These are phyloP conservation scores for Stephanocyclus meneghinianus DNA, from an alignment of 352 stramenopile genomes.

Conservation along the genomic window DNA sequence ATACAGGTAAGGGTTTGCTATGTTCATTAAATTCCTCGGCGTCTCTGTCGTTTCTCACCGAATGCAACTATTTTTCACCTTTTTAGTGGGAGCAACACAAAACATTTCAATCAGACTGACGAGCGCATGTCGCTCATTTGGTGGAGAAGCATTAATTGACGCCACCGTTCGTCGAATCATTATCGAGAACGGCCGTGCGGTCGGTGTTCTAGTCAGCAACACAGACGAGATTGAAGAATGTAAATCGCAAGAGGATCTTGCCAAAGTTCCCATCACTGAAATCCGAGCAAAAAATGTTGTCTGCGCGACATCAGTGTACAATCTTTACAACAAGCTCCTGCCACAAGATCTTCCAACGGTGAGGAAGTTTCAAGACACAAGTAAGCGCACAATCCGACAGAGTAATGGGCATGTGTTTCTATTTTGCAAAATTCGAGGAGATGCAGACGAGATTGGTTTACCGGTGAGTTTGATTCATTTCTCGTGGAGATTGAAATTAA, in stretches of 20 bases:
- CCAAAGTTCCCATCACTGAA: slow-evolving; percentile 35
- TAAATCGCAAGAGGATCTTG: slow-evolving; percentile 20
- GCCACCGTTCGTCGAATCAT: slow-evolving; percentile 65
- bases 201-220: slow-evolving; percentile 58
- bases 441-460: slow-evolving; percentile 50
- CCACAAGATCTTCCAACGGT: slow-evolving; percentile 58
- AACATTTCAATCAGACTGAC: slow-evolving; percentile 62
- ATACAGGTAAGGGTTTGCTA: slow-evolving; percentile 29
- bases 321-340: slow-evolving; percentile 68
- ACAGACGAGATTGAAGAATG: slow-evolving; percentile 43
- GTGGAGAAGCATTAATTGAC: slow-evolving; percentile 60
- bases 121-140: slow-evolving; percentile 44
- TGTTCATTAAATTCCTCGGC: not conserved
- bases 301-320: slow-evolving; percentile 64
- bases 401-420: slow-evolving; percentile 68
- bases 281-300: slow-evolving; percentile 65
- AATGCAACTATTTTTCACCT: not conserved
- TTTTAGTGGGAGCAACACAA: slow-evolving; percentile 55
- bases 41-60: not conserved
- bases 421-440: slow-evolving; percentile 70
- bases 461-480: slow-evolving; percentile 10
- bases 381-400: slow-evolving; percentile 45
- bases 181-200: slow-evolving; percentile 61
- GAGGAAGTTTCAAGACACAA: slow-evolving; percentile 56
- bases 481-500: no score